Base-by-base conservation (phyloP, 163 green algal genomes). In the Coccomyxa subellipsoidea region DNA sequence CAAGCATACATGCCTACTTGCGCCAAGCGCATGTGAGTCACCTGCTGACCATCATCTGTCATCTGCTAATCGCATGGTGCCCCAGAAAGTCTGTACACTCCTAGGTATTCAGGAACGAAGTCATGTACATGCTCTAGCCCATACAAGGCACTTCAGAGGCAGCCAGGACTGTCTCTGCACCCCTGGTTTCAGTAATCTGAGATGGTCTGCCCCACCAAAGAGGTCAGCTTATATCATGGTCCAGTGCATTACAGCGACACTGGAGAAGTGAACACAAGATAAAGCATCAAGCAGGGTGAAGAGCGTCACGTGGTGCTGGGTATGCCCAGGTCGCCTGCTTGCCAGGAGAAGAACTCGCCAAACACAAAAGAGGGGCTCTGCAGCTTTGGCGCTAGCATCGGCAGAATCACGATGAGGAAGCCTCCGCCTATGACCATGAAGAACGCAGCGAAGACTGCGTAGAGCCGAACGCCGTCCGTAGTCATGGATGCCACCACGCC, bases 401-500 rank as follows among this genome's bases (percentile, higher is more conserved):
- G 66, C 66, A 73, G 27, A 8, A 73, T 34, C 8, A 73, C n/a
- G 2, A 73, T 73, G 66, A 73, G 66, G 10, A 73, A 34, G 10
- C 21, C n/a, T 34, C 66, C 66, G 8, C 7, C 8, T 4, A 73
- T 36, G 66, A 73, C 10, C 66, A 73, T 32, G 66, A 73, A 73
- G 29, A 34, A 32, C 21, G 29, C 66, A 34, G 66, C 31, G 66
- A 73, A 73, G 29, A 36, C 66, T 8, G 66, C n/a, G 8, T 73
- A 73, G 66, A 73, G 1, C 66, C n/a, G 27, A 1, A 73, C 29
- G 2, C 27, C 27, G 21, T 34, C n/a, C 1, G 66, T 73, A 1
- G 66, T 32, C 66, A 73, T 73, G 66, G 66, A 73, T n/a, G 66
- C 66, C 8, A 73, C n/a, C 66, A 73, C 18, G 66, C 66, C 66